These are phyloP conservation scores for Ustanciosporium gigantosporum DNA, from an alignment of 1,284 basidiomycete species.

Conservation along the genomic window DNA sequence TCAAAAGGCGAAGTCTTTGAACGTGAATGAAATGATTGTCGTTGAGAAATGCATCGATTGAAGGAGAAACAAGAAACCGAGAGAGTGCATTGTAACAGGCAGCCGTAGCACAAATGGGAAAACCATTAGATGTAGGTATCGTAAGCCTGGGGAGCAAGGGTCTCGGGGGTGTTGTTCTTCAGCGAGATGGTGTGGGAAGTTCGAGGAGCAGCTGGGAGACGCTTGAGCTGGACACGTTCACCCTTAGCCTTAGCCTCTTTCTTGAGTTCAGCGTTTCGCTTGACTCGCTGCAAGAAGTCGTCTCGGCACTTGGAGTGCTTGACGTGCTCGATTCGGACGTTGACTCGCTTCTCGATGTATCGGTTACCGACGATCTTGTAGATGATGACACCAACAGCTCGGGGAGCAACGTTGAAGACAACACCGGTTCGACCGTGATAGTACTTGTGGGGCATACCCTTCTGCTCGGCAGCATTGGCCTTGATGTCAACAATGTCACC, in stretches of 20 bases:
- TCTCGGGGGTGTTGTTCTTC: conserved; percentile 82
- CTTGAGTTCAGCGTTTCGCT: conserved; percentile 85
- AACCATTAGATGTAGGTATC: conserved; percentile 61
- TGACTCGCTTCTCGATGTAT: conserved; percentile 99
- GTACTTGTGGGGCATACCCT: conserved; percentile 98
- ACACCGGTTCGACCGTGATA: conserved; percentile 85
- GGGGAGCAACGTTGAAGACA: conserved; percentile 95
- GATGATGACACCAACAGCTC: conserved; percentile 92
- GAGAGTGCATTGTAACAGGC: conserved; percentile 1
- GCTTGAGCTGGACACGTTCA: conserved; percentile 83
- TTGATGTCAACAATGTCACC: conserved; percentile 99
- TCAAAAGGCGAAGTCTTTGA: too few species aligned
- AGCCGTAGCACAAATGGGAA: neutral
- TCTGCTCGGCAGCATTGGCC: conserved; percentile 97
- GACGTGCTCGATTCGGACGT: conserved; percentile 97
- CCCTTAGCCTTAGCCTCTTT: conserved; percentile 71
- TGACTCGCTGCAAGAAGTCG: conserved; percentile 96
- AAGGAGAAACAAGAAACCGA: conserved; percentile 1
- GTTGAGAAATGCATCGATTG: neutral
- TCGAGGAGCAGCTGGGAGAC: conserved; percentile 82
- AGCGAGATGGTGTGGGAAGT: conserved; percentile 76
- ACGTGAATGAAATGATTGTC: neutral
- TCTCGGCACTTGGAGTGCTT: conserved; percentile 97
- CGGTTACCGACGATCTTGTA: conserved; percentile 99
- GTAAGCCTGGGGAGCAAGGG: conserved; percentile 84